phyloP scores from a whole-genome alignment of 805 yeast species.

The Cyberlindnera bimundalis region DNA sequence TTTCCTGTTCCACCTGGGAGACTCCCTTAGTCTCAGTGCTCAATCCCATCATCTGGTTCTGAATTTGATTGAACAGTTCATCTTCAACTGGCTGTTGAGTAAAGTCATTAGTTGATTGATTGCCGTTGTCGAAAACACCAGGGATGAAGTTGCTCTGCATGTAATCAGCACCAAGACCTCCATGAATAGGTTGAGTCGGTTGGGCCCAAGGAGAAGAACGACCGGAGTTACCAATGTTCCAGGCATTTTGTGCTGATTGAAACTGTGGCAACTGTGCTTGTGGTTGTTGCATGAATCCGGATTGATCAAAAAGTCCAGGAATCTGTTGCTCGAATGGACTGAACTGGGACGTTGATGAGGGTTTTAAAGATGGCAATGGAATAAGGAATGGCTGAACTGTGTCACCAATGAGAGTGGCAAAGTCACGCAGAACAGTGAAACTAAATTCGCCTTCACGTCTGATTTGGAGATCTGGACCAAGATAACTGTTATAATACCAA shows the following conservation, averaged over 20 bases:
- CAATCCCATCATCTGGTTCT: constrained; percentile 34
- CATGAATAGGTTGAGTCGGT: constrained; percentile 6
- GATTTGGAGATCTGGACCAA: constrained; percentile 50
- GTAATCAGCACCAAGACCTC: constrained; percentile 8
- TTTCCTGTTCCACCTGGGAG: not conserved
- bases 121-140: constrained; percentile 2
- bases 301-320: constrained; percentile 10
- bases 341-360: constrained; percentile 5
- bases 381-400: constrained; percentile 67
- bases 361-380: constrained; percentile 39
- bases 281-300: constrained; percentile 11
- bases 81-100: constrained; percentile 17
- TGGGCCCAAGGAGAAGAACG: constrained; percentile 23
- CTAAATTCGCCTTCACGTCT: constrained; percentile 53
- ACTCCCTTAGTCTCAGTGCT: too few relatives aligned
- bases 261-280: constrained; percentile 13
- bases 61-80: constrained; percentile 36
- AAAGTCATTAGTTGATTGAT: not conserved
- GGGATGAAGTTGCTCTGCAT: constrained; percentile 5
- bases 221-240: constrained; percentile 15
- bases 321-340: constrained; percentile 10
- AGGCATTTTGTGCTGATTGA: constrained; percentile 19
- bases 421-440: constrained; percentile 50
- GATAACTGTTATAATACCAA: constrained; percentile 65
- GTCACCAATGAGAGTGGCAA: constrained; percentile 45